Conservation (phyloP, 2,329 filamentous ascomycete genomes). For the Epichloe brachyelytri region DNA sequence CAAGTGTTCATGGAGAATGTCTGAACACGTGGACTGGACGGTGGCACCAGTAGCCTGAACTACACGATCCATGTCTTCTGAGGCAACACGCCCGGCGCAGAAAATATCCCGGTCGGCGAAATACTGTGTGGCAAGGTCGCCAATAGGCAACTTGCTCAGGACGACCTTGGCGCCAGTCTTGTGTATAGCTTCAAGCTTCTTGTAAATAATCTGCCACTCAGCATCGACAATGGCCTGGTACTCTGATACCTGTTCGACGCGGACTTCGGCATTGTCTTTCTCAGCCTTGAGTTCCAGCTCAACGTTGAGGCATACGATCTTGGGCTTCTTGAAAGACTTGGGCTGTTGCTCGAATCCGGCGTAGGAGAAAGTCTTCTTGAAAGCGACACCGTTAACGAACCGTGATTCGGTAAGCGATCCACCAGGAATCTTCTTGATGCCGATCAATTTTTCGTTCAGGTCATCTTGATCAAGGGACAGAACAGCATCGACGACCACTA, state of each 20-base stretch:
- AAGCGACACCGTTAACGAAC: conserved; percentile 95
- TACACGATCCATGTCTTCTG: conserved; percentile 90
- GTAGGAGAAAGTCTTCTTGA: conserved; percentile 99
- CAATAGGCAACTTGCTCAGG: conserved; percentile 91
- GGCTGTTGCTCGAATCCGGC: conserved; percentile 99
- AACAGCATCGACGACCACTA: conserved; percentile 96
- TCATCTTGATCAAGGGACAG: conserved; percentile 92
- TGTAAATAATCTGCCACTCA: conserved; percentile 99
- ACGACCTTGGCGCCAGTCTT: conserved; percentile 95
- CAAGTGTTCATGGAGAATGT: conserved; percentile 79
- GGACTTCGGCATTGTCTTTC: conserved; percentile 97
- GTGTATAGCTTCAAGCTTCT: conserved; percentile 92
- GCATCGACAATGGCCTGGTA: conserved; percentile 99
- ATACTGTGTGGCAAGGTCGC: conserved; percentile 92
- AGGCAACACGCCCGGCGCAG: conserved; percentile 85
- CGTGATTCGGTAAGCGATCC: conserved; percentile 92
- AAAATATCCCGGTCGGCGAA: conserved; percentile 98
- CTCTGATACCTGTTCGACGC: conserved; percentile 95
- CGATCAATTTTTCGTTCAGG: conserved; percentile 94
- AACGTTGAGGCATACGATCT: conserved; percentile 95
- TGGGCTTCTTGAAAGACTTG: conserved; percentile 85
- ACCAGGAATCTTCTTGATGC: conserved; percentile 95
- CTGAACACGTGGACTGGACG: conserved; percentile 89
- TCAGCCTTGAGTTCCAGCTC: conserved; percentile 97
- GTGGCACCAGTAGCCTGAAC: conserved; percentile 88